These are phyloP conservation scores for Microcera coccophila DNA, from an alignment of 2,329 filamentous ascomycete species.

Conservation along the genomic window DNA sequence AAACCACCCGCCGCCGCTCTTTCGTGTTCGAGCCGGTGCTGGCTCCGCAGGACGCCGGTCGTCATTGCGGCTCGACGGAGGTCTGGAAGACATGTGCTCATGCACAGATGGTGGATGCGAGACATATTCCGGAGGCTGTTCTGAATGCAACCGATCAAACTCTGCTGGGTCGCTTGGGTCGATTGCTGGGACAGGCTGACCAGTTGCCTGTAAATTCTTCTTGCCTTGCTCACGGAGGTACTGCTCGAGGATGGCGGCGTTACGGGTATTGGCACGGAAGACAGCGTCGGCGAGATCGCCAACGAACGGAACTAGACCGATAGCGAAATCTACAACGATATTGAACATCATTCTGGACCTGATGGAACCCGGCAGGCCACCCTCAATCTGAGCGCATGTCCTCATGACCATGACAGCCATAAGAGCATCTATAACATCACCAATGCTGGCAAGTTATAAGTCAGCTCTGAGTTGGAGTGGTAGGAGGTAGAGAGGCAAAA, in stretches of 20 bases:
- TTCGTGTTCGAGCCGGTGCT: conserved; percentile 26
- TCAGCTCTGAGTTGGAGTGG: no score
- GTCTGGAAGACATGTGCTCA: conserved; percentile 20
- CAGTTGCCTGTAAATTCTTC: conserved; percentile 47
- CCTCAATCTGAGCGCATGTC: conserved; percentile 69
- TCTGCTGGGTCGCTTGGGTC: conserved; percentile 53
- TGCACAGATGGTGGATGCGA: conserved; percentile 26
- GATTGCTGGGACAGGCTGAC: conserved; percentile 42
- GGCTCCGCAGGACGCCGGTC: conserved; percentile 24
- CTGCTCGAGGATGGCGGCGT: conserved; percentile 65
- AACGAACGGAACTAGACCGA: conserved; percentile 70
- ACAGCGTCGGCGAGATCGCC: conserved; percentile 72
- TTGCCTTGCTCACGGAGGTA: conserved; percentile 66
- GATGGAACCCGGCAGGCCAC: conserved; percentile 63
- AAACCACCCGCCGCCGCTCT: conserved; percentile 27
- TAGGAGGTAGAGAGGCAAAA: conserved; percentile 19
- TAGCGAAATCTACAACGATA: conserved; percentile 66
- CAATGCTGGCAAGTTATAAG: conserved; percentile 48
- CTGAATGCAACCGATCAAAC: conserved; percentile 41
- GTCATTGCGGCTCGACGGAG: conserved; percentile 11
- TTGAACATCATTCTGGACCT: conserved; percentile 75
- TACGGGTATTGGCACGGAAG: conserved; percentile 73
- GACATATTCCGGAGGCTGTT: conserved; percentile 26
- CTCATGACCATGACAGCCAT: conserved; percentile 73
- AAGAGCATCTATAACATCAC: conserved; percentile 69